Evolutionary conservation across 2,329 filamentous ascomycete species (phyloP).

Genomic region (Claviceps arundinis): DNA sequence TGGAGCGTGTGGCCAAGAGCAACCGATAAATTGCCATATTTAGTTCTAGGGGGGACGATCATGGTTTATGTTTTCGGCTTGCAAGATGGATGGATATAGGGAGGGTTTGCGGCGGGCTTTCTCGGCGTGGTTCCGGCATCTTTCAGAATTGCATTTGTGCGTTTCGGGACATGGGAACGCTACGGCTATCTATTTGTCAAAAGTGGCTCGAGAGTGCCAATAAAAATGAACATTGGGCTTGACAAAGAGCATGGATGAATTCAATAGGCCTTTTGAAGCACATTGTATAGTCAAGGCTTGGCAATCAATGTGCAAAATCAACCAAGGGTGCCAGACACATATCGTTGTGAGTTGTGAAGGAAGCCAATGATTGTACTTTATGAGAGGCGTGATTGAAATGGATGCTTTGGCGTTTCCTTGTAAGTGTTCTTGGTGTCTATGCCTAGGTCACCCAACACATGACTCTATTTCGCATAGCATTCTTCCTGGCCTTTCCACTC

Average conservation of each 20-base stretch:
- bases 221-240: constrained; percentile 28
- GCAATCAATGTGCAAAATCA: too few species aligned
- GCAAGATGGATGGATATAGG: constrained; percentile 6
- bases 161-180: constrained; percentile 33
- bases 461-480: too few species aligned
- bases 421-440: background rate
- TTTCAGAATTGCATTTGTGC: constrained; percentile 34
- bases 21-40: constrained; percentile 73
- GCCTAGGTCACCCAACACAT: background rate
- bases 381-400: background rate
- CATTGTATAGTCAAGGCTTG: background rate
- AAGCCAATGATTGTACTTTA: too few species aligned
- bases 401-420: background rate
- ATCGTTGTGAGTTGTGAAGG: too few species aligned
- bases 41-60: background rate
- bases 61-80: constrained; percentile 1
- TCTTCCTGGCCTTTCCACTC: too few species aligned
- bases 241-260: constrained; percentile 24
- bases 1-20: constrained; percentile 99
- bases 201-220: constrained; percentile 25
- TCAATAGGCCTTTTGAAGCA: constrained; percentile 1
- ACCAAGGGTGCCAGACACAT: too few species aligned
- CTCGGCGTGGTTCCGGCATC: constrained; percentile 32
- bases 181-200: constrained; percentile 26
- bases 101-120: constrained; percentile 24